These are phyloP conservation scores for Solanum chaucha DNA, from an alignment of 257 asterid species.

Conservation along the genomic window DNA sequence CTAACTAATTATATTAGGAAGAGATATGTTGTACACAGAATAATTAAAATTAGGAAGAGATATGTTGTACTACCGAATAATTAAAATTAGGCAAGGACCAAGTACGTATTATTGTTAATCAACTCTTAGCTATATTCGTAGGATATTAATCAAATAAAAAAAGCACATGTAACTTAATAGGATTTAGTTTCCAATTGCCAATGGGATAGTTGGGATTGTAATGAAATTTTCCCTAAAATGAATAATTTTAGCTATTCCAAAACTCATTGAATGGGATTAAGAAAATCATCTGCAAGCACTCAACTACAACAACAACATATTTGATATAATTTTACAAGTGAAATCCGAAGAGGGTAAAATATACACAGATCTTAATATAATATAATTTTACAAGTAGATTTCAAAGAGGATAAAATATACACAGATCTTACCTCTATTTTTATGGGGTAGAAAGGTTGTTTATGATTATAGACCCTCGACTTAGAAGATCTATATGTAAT, in stretches of 20 bases:
- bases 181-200: not conserved
- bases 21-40: not conserved
- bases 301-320: not conserved
- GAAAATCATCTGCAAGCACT: not conserved
- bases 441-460: not conserved
- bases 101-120: not conserved
- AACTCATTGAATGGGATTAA: not conserved
- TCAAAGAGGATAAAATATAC: fast-evolving
- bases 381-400: not conserved
- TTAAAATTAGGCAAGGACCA: not conserved
- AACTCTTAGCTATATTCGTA: not conserved
- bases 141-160: not conserved
- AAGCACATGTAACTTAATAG: not conserved
- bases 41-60: not conserved
- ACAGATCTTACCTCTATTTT: not conserved
- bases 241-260: not conserved
- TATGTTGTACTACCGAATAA: not conserved
- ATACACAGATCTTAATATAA: too few relatives aligned
- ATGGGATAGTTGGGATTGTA: not conserved
- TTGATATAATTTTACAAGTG: not conserved
- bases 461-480: not conserved
- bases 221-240: not conserved
- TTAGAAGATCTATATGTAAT: not conserved
- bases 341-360: not conserved
- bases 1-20: not conserved